Base-by-base conservation (phyloP, 306 rosid genomes). In the Casuarina glauca region DNA sequence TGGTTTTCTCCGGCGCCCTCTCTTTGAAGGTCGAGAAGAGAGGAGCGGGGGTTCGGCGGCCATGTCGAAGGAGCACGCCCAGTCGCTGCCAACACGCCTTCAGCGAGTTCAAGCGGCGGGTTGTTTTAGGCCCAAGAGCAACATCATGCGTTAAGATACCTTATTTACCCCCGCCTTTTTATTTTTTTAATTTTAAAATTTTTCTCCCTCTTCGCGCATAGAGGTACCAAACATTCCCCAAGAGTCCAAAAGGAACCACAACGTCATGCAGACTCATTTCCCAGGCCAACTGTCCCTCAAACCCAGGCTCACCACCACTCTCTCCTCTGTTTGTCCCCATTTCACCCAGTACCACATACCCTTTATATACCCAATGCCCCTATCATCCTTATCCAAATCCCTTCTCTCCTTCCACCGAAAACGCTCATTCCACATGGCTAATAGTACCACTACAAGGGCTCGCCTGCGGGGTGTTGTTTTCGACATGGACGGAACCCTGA, bases 401-500 rank as follows among this genome's bases (percentile, higher is more conserved):
- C 17, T 78, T 66, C 54, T 76, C 63, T 78, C 73, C 38, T 8
- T 69, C 50, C 69, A 6, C 69, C 73, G 84, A 12, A 78, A 67
- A 48, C 39, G 75, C 39, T 53, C 61, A 70, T 52, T 71, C 68
- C 78, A 73, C 60, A 90, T 87, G 97, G 86, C 90, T 16, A 69
- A 49, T 61, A 51, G 36, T 73, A 51, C 86, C 49, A 20, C 74
- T 4, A 17, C 70, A 13, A 88, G 79, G 72, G 43, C 88, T 63
- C 98, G 90, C 70, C 97, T 94, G 11, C 73, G 91, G 0, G 98
- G 98, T 9, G 93, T 94, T 43, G 93, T 94, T 4, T 94, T 94
- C 74, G 98, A 94, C 90, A 94, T 94, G 98, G 98, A 92, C 83
- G 98, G 98, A 17, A 94, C 98, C 19, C 93, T 94, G 5, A 94